These are phyloP conservation scores for Eucalyptus cloeziana DNA, from an alignment of 345 rosid species.

Conservation along the genomic window DNA sequence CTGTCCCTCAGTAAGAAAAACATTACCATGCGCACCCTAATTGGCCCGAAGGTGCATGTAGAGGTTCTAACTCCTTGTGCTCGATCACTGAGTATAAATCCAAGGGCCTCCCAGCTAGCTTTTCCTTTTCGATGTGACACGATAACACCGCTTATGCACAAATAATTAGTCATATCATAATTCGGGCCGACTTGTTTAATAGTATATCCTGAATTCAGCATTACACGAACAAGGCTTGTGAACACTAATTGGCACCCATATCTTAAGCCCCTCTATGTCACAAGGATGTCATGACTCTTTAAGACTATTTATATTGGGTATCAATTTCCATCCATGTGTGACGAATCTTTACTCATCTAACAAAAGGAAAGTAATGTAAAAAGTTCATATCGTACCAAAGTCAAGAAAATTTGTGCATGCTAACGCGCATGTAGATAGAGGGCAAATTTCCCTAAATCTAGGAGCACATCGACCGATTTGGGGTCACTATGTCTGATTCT, in stretches of 20 bases:
- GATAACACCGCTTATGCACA: not conserved
- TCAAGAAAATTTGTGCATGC: not conserved
- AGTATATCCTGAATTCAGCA: not conserved
- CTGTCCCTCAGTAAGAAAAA: rapidly evolving
- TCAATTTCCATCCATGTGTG: not conserved
- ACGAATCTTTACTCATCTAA: not conserved
- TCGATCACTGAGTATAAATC: not conserved
- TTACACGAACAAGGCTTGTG: rapidly evolving
- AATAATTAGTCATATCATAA: not conserved
- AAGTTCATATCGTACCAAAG: not conserved
- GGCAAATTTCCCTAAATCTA: not conserved
- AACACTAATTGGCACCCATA: not conserved
- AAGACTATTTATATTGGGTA: not conserved
- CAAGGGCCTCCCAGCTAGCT: not conserved
- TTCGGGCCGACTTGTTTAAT: not conserved
- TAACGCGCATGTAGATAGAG: not conserved
- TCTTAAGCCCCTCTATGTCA: not conserved
- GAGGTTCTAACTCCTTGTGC: not conserved
- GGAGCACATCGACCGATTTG: not conserved
- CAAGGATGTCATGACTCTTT: not conserved
- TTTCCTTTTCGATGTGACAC: not conserved
- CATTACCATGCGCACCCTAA: not conserved
- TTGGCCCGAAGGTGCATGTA: not conserved
- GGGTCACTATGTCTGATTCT: not conserved
- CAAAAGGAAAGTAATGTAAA: not conserved